Percentiles rank a stretch among this genome's conserved stretches.
These are phyloP conservation scores for Fusarium sp. DNA, from an alignment of 2,329 filamentous ascomycete genomes.

Conservation along the genomic window DNA sequence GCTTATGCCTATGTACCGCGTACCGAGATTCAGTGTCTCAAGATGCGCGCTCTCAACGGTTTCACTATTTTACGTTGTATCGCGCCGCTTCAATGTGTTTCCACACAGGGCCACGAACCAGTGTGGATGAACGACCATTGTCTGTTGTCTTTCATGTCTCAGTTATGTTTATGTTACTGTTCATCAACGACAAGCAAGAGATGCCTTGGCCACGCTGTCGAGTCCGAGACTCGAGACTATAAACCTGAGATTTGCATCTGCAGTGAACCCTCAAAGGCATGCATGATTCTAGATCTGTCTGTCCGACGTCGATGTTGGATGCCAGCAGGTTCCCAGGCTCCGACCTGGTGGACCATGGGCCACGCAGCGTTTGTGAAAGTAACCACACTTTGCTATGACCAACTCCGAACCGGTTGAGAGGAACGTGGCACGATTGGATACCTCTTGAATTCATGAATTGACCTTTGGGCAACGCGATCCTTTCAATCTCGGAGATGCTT, in stretches of 20 bases:
- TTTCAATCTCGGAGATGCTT: neutral
- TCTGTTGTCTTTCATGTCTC: conserved; percentile 9
- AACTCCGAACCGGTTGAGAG: neutral
- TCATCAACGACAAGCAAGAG: neutral
- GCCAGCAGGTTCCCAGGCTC: neutral
- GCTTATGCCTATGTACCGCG: neutral
- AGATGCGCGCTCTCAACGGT: neutral
- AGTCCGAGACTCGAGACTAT: conserved; percentile 16
- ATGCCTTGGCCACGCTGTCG: conserved; percentile 17
- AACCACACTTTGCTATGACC: neutral
- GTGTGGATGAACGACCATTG: neutral
- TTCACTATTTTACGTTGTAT: neutral
- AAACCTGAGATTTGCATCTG: conserved; percentile 24
- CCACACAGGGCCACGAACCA: neutral
- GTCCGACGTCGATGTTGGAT: neutral
- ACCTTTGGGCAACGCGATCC: neutral
- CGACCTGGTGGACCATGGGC: neutral
- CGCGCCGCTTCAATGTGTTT: conserved; percentile 2
- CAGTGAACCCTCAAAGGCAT: conserved; percentile 22
- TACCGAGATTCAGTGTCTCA: neutral
- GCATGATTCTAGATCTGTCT: conserved; percentile 3
- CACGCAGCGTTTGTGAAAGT: conserved; percentile 3
- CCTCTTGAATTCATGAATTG: neutral
- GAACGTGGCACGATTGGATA: conserved; percentile 1
- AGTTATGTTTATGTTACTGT: conserved; percentile 3